Conservation (phyloP, 192 early-diverging fungal genomes). For the Coemansia sp. region DNA sequence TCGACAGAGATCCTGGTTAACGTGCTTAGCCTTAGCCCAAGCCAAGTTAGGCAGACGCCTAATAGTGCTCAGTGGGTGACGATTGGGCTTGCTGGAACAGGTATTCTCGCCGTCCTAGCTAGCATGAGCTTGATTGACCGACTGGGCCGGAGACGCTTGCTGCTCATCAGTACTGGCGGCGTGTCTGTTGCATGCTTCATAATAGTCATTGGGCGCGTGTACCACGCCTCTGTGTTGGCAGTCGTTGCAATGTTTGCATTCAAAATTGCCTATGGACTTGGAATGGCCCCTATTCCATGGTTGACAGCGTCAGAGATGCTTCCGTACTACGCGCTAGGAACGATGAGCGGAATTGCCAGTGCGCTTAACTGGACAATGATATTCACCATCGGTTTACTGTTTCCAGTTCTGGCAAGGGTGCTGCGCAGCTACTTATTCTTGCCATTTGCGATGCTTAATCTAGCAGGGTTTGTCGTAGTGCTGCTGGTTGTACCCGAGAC, state of each 20-base stretch:
- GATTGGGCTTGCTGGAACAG: constrained; percentile 40
- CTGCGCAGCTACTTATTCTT: constrained; percentile 55
- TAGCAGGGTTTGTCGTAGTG: constrained; percentile 61
- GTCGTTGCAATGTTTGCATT: constrained; percentile 64
- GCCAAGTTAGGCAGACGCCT: constrained; percentile 38
- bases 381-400: constrained; percentile 59
- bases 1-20: constrained; percentile 72
- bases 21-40: constrained; percentile 53
- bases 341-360: constrained; percentile 68
- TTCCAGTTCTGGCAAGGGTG: constrained; percentile 47
- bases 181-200: constrained; percentile 58
- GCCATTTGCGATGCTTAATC: constrained; percentile 65
- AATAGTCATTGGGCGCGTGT: constrained; percentile 60
- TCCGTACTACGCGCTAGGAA: constrained; percentile 69
- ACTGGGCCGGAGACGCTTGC: constrained; percentile 65
- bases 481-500: constrained; percentile 77
- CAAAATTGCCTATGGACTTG: constrained; percentile 70
- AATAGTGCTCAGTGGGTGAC: constrained; percentile 50
- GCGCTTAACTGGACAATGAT: constrained; percentile 71
- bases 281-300: constrained; percentile 81
- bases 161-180: constrained; percentile 64
- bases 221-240: constrained; percentile 45
- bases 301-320: constrained; percentile 73
- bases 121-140: constrained; percentile 63
- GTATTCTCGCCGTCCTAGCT: constrained; percentile 30